phyloP scores from a whole-genome alignment of 1,284 basidiomycete species.

The Papiliotrema laurentii region DNA sequence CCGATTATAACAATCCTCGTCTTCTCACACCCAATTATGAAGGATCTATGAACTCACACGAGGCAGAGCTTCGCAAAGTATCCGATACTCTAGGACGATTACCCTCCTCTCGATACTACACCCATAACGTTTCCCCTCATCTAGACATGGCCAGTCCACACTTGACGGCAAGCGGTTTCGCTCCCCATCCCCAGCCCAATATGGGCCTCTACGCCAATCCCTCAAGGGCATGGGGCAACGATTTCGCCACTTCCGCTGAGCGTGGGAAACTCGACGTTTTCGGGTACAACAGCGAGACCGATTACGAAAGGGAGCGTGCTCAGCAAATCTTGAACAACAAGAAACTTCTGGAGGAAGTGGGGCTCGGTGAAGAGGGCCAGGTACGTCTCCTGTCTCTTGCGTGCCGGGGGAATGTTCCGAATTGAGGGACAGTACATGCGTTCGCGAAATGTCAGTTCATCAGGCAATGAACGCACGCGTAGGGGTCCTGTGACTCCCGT shows the following conservation, averaged over 20 bases:
- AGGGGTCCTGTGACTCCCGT: slow-evolving; percentile 18
- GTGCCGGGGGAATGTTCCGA: too few species aligned
- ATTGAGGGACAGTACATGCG: neutral
- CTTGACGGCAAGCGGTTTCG: slow-evolving; percentile 2
- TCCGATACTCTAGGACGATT: slow-evolving; percentile 24
- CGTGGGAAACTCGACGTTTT: slow-evolving; percentile 16
- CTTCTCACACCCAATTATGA: slow-evolving; percentile 33
- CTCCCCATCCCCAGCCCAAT: slow-evolving; percentile 27
- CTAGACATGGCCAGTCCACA: neutral
- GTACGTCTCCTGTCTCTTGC: slow-evolving; percentile 11
- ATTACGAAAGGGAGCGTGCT: slow-evolving; percentile 38
- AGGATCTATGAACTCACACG: slow-evolving; percentile 10
- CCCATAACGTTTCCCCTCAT: slow-evolving; percentile 2
- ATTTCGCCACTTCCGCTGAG: slow-evolving; percentile 24
- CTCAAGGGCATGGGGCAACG: slow-evolving; percentile 6
- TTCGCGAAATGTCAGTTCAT: slow-evolving; percentile 8
- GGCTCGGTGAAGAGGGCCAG: slow-evolving; percentile 19
- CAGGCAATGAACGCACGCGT: neutral
- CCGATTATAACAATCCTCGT: slow-evolving; percentile 13
- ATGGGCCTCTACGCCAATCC: slow-evolving; percentile 13
- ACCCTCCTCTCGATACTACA: neutral
- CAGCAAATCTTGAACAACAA: slow-evolving; percentile 35
- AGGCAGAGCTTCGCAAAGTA: slow-evolving; percentile 31
- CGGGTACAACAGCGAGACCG: slow-evolving; percentile 15
- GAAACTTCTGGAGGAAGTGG: slow-evolving; percentile 36